Percentiles rank a stretch among this genome's conserved stretches.
Conservation (phyloP, 306 rosid genomes). For the Castanea crenata region DNA sequence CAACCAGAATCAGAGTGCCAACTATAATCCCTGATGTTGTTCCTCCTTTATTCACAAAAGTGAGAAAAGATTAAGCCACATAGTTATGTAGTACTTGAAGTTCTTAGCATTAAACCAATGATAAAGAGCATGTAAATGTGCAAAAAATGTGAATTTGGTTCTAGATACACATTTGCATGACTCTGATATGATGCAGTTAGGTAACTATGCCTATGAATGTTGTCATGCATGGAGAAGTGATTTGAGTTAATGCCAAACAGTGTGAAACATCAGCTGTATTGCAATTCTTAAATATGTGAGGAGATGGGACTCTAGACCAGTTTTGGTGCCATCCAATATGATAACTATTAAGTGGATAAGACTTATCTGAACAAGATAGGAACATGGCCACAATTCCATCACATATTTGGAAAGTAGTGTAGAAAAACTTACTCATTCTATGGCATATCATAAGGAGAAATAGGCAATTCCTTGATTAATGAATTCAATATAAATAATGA, state of each 20-base stretch:
- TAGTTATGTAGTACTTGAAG: background rate
- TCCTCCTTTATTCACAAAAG: conserved; percentile 49
- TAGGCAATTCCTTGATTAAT: background rate
- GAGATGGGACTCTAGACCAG: background rate
- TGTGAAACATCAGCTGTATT: background rate
- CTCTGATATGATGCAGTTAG: background rate
- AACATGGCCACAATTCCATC: background rate
- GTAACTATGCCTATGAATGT: background rate
- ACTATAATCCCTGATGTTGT: conserved; percentile 44
- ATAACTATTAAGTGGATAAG: background rate
- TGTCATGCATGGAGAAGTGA: background rate
- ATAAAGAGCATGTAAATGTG: background rate
- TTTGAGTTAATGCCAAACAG: background rate
- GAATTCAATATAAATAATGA: background rate
- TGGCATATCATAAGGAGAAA: too few relatives aligned
- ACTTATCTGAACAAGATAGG: background rate
- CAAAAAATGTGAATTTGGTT: background rate
- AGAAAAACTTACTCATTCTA: background rate
- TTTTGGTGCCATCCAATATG: background rate
- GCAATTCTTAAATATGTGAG: background rate
- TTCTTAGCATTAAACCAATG: background rate
- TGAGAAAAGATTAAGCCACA: background rate
- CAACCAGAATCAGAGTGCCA: conserved; percentile 58
- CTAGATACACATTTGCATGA: background rate
- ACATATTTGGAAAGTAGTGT: background rate